phyloP scores from a whole-genome alignment of 1,284 basidiomycete genomes.

The Ceratobasidium theobromae region DNA sequence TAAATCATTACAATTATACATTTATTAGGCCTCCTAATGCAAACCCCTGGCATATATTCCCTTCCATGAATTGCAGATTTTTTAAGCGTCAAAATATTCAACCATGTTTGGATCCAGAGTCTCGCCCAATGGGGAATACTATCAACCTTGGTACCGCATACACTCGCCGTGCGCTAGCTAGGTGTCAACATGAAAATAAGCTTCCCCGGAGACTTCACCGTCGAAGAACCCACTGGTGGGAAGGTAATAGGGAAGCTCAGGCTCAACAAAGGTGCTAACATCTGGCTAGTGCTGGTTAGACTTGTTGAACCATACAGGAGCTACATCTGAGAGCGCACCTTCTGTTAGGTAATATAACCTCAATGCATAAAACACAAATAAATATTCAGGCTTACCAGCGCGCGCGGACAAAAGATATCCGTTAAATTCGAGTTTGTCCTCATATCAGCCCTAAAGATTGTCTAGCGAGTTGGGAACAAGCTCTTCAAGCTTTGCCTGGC shows the following conservation, averaged over 20 bases:
- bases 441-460: slow-evolving; percentile 55
- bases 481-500: slow-evolving; percentile 53
- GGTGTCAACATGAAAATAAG: slow-evolving; percentile 56
- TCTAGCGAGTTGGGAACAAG: slow-evolving; percentile 49
- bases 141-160: slow-evolving; percentile 33
- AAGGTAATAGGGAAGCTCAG: slow-evolving; percentile 48
- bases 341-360: neutral
- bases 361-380: neutral
- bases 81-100: slow-evolving; percentile 58
- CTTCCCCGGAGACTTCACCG: slow-evolving; percentile 53
- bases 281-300: slow-evolving; percentile 49
- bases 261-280: slow-evolving; percentile 47
- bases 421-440: slow-evolving; percentile 53
- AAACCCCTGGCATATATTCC: slow-evolving; percentile 57
- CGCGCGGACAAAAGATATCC: slow-evolving; percentile 51
- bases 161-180: slow-evolving; percentile 52
- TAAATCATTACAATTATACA: too few relatives aligned
- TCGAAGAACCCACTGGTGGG: slow-evolving; percentile 53
- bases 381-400: slow-evolving; percentile 42
- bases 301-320: slow-evolving; percentile 47
- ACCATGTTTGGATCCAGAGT: slow-evolving; percentile 49
- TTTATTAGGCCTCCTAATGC: too few relatives aligned
- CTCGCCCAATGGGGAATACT: slow-evolving; percentile 45
- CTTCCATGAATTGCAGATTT: slow-evolving; percentile 66
- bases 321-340: slow-evolving; percentile 44